These are phyloP conservation scores for Crithidia expoeki DNA, from an alignment of 208 protist genomes.

Conservation along the genomic window DNA sequence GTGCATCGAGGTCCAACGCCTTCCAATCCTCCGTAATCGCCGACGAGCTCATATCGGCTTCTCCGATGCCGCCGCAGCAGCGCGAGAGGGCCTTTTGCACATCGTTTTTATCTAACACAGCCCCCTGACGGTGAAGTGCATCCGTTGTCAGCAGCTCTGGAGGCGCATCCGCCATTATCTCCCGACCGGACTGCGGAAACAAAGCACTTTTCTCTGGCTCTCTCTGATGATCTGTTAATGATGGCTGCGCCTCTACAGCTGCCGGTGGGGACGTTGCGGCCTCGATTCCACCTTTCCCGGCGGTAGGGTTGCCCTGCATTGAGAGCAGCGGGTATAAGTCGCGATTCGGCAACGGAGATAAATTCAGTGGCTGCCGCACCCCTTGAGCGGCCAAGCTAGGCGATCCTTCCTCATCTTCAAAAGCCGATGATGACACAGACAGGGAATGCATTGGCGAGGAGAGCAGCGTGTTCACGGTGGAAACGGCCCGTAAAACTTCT, in stretches of 20 bases:
- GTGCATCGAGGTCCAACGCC: conserved; percentile 2
- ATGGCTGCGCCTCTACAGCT: neutral
- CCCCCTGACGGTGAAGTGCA: too few species aligned
- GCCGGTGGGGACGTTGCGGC: neutral
- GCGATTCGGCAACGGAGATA: neutral
- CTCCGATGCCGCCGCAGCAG: neutral
- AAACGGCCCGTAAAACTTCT: neutral
- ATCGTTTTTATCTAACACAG: neutral
- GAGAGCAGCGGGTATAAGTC: neutral
- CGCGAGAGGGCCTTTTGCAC: neutral
- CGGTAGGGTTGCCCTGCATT: too few species aligned
- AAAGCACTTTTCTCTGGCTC: too few species aligned
- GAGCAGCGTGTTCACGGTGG: neutral
- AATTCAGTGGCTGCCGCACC: conserved; percentile 3
- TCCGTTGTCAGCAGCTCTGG: too few species aligned
- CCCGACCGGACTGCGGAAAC: too few species aligned
- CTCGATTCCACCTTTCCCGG: too few species aligned
- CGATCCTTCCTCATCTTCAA: neutral
- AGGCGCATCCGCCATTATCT: too few species aligned
- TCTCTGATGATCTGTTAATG: too few species aligned
- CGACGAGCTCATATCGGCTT: neutral
- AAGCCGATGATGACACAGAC: neutral
- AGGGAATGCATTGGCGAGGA: neutral
- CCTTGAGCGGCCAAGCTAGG: neutral
- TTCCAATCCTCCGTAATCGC: conserved; percentile 5